phyloP scores from a whole-genome alignment of 495 filamentous ascomycete genomes.

The Aspergillus hancockii region DNA sequence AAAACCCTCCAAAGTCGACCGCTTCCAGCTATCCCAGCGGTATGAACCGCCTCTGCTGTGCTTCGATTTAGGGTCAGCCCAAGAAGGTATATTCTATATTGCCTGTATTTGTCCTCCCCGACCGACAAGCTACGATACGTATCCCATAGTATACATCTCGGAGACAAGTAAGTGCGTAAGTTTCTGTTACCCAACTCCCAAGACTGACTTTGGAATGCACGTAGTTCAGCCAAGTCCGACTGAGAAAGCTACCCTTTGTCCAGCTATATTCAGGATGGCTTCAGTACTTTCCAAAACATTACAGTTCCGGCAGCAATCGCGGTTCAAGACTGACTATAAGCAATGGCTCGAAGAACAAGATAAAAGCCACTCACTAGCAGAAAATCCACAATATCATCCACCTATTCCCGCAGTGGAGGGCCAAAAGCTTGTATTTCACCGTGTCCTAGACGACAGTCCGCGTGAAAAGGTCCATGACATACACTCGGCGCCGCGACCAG shows the following conservation, averaged over 20 bases:
- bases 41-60: not conserved
- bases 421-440: not conserved
- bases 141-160: not conserved
- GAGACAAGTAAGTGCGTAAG: not conserved
- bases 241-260: not conserved
- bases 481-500: not conserved
- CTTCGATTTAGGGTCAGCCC: too few species aligned
- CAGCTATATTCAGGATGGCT: not conserved
- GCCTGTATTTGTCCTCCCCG: not conserved
- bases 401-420: not conserved
- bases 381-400: not conserved
- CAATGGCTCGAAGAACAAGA: not conserved
- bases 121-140: not conserved
- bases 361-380: not conserved
- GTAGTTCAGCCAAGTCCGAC: not conserved
- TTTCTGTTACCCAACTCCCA: not conserved
- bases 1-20: not conserved
- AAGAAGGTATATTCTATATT: too few species aligned
- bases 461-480: too few species aligned
- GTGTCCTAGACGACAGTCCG: not conserved
- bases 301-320: not conserved
- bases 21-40: not conserved
- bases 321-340: not conserved
- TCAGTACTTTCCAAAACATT: not conserved
- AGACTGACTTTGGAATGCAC: not conserved